These are phyloP conservation scores for Flaveria ramosissima DNA, from an alignment of 129 eudicot species.

Conservation along the genomic window DNA sequence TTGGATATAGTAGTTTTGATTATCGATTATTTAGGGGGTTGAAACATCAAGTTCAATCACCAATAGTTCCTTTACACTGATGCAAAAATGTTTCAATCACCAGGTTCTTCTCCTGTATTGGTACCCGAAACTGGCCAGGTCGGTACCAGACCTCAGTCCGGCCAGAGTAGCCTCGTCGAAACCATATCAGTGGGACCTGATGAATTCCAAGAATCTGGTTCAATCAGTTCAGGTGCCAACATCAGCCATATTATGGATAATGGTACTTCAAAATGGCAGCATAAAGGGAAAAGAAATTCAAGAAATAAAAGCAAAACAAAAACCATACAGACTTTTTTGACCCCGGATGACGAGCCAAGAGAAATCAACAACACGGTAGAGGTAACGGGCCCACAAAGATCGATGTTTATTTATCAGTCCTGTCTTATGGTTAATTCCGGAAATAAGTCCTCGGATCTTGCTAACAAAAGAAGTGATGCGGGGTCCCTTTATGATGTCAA, in stretches of 20 bases:
- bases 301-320: constrained; percentile 40
- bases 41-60: neutral
- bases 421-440: constrained; percentile 51
- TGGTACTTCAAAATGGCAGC: constrained; percentile 75
- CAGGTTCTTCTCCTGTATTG: constrained; percentile 39
- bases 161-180: constrained; percentile 54
- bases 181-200: constrained; percentile 43
- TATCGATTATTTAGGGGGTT: neutral
- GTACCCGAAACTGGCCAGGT: constrained; percentile 39
- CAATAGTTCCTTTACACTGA: neutral
- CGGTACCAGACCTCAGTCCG: constrained; percentile 40
- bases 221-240: constrained; percentile 52
- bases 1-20: neutral
- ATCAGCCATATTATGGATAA: constrained; percentile 31
- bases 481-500: constrained; percentile 58
- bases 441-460: constrained; percentile 45
- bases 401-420: constrained; percentile 26
- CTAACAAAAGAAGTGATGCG: constrained; percentile 31
- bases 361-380: constrained; percentile 6
- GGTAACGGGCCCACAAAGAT: constrained; percentile 1
- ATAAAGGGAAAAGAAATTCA: constrained; percentile 71
- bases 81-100: constrained; percentile 17
- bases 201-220: constrained; percentile 58
- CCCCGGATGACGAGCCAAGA: constrained; percentile 14
- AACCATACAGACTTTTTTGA: constrained; percentile 32